A percentile compares a stretch with the other conserved stretches of the same genome.
These are phyloP conservation scores for Corymbia maculata DNA, from an alignment of 345 rosid species.

Conservation along the genomic window DNA sequence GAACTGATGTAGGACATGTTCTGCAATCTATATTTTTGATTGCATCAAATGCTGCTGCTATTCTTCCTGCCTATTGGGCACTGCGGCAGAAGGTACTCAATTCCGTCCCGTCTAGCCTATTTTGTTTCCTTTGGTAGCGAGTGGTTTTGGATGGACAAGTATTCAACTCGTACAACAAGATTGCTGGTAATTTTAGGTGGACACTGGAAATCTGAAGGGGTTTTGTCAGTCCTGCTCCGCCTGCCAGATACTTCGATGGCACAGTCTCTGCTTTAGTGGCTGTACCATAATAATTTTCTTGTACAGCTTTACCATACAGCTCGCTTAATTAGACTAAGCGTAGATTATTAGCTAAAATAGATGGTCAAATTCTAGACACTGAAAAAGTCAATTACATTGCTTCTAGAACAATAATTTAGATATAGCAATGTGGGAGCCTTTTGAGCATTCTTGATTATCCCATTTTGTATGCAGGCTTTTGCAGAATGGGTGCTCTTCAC, in stretches of 20 bases:
- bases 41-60: slow-evolving; percentile 81
- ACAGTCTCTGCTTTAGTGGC: background rate
- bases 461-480: slow-evolving; percentile 41
- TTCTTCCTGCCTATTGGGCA: slow-evolving; percentile 86
- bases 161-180: background rate
- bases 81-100: slow-evolving; percentile 67
- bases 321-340: background rate
- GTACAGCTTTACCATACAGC: background rate
- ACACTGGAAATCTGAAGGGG: background rate
- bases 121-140: background rate
- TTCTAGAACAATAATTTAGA: background rate
- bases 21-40: slow-evolving; percentile 77
- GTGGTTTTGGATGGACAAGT: background rate
- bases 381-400: background rate
- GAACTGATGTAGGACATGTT: slow-evolving; percentile 52
- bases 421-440: background rate
- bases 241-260: background rate
- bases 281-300: background rate
- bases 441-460: background rate
- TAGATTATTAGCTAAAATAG: background rate
- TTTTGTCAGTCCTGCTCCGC: background rate
- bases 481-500: slow-evolving; percentile 97
- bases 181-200: background rate
- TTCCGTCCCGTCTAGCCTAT: background rate
- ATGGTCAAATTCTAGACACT: background rate